Base-by-base conservation (phyloP, 1,284 basidiomycete genomes). In the Rhodotorula sp. region DNA sequence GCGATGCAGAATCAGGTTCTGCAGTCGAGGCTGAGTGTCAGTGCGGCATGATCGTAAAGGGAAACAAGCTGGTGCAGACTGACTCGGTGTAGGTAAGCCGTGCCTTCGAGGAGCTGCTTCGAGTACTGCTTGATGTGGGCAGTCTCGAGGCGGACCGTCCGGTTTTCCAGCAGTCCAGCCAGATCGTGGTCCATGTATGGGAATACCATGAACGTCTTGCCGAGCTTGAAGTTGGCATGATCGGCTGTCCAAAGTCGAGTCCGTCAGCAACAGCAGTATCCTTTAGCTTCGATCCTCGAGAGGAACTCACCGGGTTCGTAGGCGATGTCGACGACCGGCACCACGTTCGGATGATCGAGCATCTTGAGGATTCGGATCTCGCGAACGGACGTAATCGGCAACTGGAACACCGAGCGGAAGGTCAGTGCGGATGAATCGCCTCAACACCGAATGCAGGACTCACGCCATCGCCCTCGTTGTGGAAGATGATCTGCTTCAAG, bases 181-280 rank as follows among this genome's bases (percentile, higher is more conserved):
- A 99, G 86, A 82, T 99, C 95, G 79, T 99, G 96, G 78, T 98
- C 95, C 94, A 98, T 97, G 82, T 96, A 99, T 0, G 95, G 95
- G 79, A 98, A 98, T 46, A 98, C 95, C 95, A 99, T 97, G 82
- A 92, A 97, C 26, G 86, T 83, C 62, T 84, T 84, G 60, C 93
- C 85, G 57, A 89, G 86, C 68, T 77, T 75, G 24, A 76, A 68
- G 18, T 62, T 64, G 44, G 57, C 54, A 53, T 81, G 79, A 44
- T 79, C 86, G 86, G 77, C 77, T 78, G 67, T 51, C 26, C 20
- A 75, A 66, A 75, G 71, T 29, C 22, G n/a, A 54, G 15, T 48
- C 4, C 56, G 60, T 33, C n/a, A 17, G 30, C n/a, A 56, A 55
- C n/a, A 22, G n/a, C 37, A 12, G 22, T 14, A 18, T 29, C 17